Percentiles rank a stretch among this genome's conserved stretches.
Evolutionary conservation across 768 basidiomycete genomes (phyloP).

Genomic region (Exsudoporus frostii): DNA sequence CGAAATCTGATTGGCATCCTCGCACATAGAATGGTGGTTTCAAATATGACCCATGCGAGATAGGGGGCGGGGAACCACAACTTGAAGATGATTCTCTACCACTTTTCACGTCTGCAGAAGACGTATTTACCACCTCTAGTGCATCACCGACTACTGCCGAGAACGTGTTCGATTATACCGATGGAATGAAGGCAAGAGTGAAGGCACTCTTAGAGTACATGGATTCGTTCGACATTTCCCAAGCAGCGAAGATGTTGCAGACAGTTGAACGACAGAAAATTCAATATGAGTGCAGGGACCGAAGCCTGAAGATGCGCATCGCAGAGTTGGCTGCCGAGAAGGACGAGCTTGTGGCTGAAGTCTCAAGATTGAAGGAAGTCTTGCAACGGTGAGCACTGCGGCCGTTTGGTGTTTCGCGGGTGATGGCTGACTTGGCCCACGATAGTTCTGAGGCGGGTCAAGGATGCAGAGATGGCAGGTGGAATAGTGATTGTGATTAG

Average conservation of each 20-base stretch:
- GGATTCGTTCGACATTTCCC: constrained; percentile 25
- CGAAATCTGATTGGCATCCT: background rate
- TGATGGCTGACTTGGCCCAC: background rate
- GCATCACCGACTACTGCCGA: constrained; percentile 26
- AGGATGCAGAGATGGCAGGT: constrained; percentile 2
- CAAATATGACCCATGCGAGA: background rate
- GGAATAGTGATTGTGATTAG: constrained; percentile 11
- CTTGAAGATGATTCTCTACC: constrained; percentile 21
- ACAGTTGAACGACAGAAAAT: constrained; percentile 21
- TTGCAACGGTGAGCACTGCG: constrained; percentile 14
- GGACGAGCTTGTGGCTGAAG: constrained; percentile 12
- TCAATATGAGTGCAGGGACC: constrained; percentile 23
- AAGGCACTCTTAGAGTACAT: constrained; percentile 25
- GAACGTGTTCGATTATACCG: constrained; percentile 25
- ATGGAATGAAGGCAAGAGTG: constrained; percentile 21
- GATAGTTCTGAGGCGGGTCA: constrained; percentile 7
- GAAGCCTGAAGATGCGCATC: constrained; percentile 22
- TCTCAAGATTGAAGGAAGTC: constrained; percentile 13
- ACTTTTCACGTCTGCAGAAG: constrained; percentile 15
- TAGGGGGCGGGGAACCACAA: background rate
- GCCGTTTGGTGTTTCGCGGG: background rate
- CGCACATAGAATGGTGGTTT: background rate
- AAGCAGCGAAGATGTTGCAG: constrained; percentile 15
- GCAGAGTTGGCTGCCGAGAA: constrained; percentile 19
- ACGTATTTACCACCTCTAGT: constrained; percentile 8